These are phyloP conservation scores for Macroventuria anomochaeta DNA, from an alignment of 2,329 filamentous ascomycete genomes.

Conservation along the genomic window DNA sequence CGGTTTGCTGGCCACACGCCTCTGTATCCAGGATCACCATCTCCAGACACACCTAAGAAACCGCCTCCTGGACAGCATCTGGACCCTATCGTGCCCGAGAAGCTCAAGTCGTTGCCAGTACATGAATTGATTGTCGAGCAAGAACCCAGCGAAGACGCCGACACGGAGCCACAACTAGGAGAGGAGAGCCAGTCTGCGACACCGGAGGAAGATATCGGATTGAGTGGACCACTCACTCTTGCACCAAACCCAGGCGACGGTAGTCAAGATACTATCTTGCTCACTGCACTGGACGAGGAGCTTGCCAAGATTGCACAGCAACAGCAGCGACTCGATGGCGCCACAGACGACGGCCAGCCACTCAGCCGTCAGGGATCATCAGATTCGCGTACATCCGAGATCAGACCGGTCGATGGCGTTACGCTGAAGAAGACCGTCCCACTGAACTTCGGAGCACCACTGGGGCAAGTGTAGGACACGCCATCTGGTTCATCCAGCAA, in stretches of 20 bases:
- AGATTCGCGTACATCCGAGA: slow-evolving; percentile 27
- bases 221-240: slow-evolving; percentile 43
- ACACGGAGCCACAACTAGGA: slow-evolving; percentile 6
- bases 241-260: slow-evolving; percentile 43
- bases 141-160: slow-evolving; percentile 13
- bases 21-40: slow-evolving; percentile 27
- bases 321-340: slow-evolving; percentile 23
- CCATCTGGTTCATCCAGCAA: background rate
- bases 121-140: slow-evolving; percentile 19
- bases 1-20: slow-evolving; percentile 49
- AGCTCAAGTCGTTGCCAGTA: slow-evolving; percentile 20
- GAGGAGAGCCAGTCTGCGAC: slow-evolving; percentile 23
- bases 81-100: slow-evolving; percentile 2
- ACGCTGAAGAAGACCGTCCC: slow-evolving; percentile 41
- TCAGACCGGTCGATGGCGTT: slow-evolving; percentile 42
- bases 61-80: slow-evolving; percentile 15
- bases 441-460: slow-evolving; percentile 45
- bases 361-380: slow-evolving; percentile 33
- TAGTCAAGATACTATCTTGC: slow-evolving; percentile 36
- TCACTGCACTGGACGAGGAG: slow-evolving; percentile 36
- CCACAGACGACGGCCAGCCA: slow-evolving; percentile 25
- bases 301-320: slow-evolving; percentile 36
- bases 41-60: slow-evolving; percentile 3
- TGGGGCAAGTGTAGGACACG: slow-evolving; percentile 38
- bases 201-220: slow-evolving; percentile 30